Conservation (phyloP, 495 filamentous ascomycete genomes). For the Aspergillus kassunensis region DNA sequence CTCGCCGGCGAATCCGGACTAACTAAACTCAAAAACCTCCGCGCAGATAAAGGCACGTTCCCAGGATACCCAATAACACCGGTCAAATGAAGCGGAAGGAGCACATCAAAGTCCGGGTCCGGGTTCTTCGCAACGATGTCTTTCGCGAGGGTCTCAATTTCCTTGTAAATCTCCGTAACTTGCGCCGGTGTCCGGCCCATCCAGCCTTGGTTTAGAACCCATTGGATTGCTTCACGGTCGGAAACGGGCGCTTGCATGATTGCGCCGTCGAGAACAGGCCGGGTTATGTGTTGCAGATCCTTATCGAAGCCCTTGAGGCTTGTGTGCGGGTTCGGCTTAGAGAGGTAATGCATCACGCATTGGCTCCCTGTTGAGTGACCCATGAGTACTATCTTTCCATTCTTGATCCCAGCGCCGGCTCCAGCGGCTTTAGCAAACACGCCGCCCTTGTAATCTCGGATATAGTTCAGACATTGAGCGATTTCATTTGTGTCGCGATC, state of each 20-base stretch:
- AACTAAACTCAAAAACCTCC: constrained; percentile 61
- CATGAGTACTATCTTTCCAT: constrained; percentile 67
- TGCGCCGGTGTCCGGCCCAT: constrained; percentile 25
- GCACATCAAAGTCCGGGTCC: constrained; percentile 22
- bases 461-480: constrained; percentile 63
- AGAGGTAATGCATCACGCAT: constrained; percentile 73
- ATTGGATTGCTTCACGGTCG: constrained; percentile 66
- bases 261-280: constrained; percentile 61
- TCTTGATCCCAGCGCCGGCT: background rate
- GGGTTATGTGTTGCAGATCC: constrained; percentile 23
- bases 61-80: constrained; percentile 32
- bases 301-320: constrained; percentile 29
- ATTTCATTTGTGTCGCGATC: constrained; percentile 72
- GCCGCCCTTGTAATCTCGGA: constrained; percentile 44
- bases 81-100: constrained; percentile 35
- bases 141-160: constrained; percentile 25
- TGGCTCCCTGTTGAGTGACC: constrained; percentile 86
- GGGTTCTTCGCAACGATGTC: constrained; percentile 14
- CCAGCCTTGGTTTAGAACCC: constrained; percentile 32
- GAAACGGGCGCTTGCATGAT: constrained; percentile 78
- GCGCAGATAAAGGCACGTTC: constrained; percentile 55
- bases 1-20: constrained; percentile 45
- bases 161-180: constrained; percentile 28
- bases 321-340: constrained; percentile 31
- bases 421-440: constrained; percentile 21